Conservation (phyloP, 2,329 filamentous ascomycete species). For the Colletotrichum limetticola region DNA sequence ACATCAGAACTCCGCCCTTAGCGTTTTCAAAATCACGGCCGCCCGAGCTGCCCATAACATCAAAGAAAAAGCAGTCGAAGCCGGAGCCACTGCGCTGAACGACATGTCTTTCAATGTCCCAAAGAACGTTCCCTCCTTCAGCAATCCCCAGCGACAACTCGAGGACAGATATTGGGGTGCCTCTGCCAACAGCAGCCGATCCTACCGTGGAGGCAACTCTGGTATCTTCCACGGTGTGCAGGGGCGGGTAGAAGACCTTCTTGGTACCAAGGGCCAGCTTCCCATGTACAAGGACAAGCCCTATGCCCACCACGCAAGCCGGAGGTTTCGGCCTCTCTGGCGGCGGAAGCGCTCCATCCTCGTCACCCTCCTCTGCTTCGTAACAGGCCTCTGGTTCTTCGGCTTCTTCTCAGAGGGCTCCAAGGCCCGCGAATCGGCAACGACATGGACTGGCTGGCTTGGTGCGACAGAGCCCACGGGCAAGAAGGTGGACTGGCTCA, state of each 20-base stretch:
- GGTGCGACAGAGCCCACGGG: conserved; percentile 57
- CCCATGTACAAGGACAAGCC: conserved; percentile 99
- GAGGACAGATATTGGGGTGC: conserved; percentile 76
- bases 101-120: conserved; percentile 76
- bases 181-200: conserved; percentile 56
- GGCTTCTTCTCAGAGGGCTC: conserved; percentile 64
- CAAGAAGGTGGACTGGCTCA: conserved; percentile 75
- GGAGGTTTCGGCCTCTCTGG: conserved; percentile 68
- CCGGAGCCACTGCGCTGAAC: conserved; percentile 59
- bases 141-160: conserved; percentile 69
- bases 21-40: conserved; percentile 59
- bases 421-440: conserved; percentile 42
- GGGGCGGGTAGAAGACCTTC: conserved; percentile 71
- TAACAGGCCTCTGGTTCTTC: conserved; percentile 75
- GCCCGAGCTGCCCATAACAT: conserved; percentile 56
- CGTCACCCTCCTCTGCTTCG: conserved; percentile 63
- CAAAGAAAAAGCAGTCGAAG: conserved; percentile 60
- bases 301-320: conserved; percentile 74
- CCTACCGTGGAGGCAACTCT: conserved; percentile 47
- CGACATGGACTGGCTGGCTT: conserved; percentile 67
- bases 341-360: conserved; percentile 70
- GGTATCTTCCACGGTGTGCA: conserved; percentile 64
- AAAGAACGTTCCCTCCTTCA: conserved; percentile 76
- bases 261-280: conserved; percentile 69
- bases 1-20: conserved; percentile 46